Base-by-base conservation (phyloP, 2,329 filamentous ascomycete species). In the Proliferodiscus dingleyae region DNA sequence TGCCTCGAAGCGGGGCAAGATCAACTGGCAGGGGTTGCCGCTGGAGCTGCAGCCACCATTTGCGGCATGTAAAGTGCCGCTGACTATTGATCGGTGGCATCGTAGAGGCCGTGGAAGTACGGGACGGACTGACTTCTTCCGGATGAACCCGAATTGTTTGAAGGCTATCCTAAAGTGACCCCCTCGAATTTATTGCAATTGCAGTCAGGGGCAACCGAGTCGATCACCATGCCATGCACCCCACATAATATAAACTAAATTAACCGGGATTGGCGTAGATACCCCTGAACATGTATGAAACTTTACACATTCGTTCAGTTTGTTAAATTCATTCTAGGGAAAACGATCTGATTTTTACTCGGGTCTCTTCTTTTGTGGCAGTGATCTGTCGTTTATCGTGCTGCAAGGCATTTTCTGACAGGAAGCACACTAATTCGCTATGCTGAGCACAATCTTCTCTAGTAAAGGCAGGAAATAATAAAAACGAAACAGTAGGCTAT, bases 111-210 rank as follows among this genome's bases (percentile, higher is more conserved):
- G 10, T 21, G 3, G 29, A 19, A 33, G 28, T 4, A 18, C 8
- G 29, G 29, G 38, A 28, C 45, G 40, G 40, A 43, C 11, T 24
- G 32, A 33, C n/a, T 32, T 33, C n/a, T 16, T 47, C 45, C 45
- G 40, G 7, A 8, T 9, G 16, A n/a, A 15, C 11, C 15, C 11
- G 15, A 22, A 13, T 6, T 30, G 22, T 3, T 22, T 19, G 24
- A n/a, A n/a, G n/a, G n/a, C n/a, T n/a, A n/a, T n/a, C n/a, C n/a
- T n/a, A n/a, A n/a, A n/a, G n/a, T n/a, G n/a, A n/a, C n/a, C n/a
- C n/a, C n/a, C n/a, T 18, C 7, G n/a, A 28, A 28, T 13, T 13
- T 32, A 24, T n/a, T 37, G 38, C 11, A 43, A 33, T 39, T 34
- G 13, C 24, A 13, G 28, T 24, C 16, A 11, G 23, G 26, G 36